These are phyloP conservation scores for Nothophaeocryptopus gaeumannii DNA, from an alignment of 2,329 filamentous ascomycete genomes.

Conservation along the genomic window DNA sequence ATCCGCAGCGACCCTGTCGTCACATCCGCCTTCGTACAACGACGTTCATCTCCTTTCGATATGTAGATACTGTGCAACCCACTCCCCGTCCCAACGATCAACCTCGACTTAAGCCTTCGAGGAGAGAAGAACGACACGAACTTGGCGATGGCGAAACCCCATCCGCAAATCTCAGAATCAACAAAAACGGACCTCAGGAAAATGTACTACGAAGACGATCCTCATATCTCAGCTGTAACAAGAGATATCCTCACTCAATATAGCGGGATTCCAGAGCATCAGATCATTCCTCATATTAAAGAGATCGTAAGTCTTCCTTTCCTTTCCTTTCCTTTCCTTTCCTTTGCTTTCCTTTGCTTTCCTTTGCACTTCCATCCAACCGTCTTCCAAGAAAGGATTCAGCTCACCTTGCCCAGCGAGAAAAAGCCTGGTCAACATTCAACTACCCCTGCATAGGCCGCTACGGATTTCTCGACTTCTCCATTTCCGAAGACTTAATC, in stretches of 20 bases:
- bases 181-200: not conserved
- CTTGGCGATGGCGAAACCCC: too few relatives aligned
- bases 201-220: slow-evolving; percentile 12
- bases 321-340: not conserved
- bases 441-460: slow-evolving; percentile 18
- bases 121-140: too few relatives aligned
- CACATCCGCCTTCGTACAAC: too few relatives aligned
- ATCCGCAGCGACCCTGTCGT: too few relatives aligned
- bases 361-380: too few relatives aligned
- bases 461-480: slow-evolving; percentile 21
- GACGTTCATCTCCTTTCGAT: too few relatives aligned
- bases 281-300: slow-evolving; percentile 2
- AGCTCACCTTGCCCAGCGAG: slow-evolving; percentile 12
- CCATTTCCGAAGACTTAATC: slow-evolving; percentile 19
- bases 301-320: not conserved
- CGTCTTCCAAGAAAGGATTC: too few relatives aligned
- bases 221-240: slow-evolving; percentile 2
- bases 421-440: slow-evolving; percentile 13
- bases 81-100: too few relatives aligned
- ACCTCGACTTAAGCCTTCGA: too few relatives aligned
- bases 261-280: slow-evolving; percentile 1
- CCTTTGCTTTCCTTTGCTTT: too few relatives aligned
- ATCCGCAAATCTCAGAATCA: too few relatives aligned
- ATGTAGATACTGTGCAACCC: too few relatives aligned
- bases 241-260: slow-evolving; percentile 9